phyloP scores from a whole-genome alignment of 129 eudicot genomes.

The Ambrosia artemisiifolia region DNA sequence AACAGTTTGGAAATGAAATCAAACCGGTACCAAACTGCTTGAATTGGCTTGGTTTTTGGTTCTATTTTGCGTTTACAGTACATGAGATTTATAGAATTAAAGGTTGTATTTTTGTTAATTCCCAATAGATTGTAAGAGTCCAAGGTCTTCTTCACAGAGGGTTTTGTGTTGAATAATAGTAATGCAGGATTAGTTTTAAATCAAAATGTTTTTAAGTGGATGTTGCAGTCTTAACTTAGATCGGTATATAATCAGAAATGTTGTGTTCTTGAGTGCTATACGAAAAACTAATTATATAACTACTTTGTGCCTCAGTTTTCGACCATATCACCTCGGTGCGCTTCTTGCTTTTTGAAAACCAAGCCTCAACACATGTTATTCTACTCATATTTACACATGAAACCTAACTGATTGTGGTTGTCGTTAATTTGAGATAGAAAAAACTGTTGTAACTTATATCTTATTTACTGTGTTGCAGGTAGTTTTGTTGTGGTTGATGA shows the following conservation, averaged over 20 bases:
- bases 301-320: no score
- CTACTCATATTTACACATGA: not conserved
- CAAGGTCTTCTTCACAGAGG: constrained; percentile 93
- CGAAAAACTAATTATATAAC: no score
- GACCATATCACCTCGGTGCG: no score
- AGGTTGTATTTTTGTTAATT: constrained; percentile 5
- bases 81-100: constrained; percentile 4
- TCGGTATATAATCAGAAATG: no score
- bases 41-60: no score
- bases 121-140: constrained; percentile 75
- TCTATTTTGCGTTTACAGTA: not conserved
- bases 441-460: not conserved
- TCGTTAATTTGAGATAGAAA: not conserved
- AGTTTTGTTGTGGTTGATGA: constrained; percentile 87
- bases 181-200: no score
- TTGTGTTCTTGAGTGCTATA: no score
- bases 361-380: not conserved
- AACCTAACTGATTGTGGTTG: constrained; percentile 1
- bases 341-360: no score
- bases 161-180: no score
- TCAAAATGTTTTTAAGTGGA: no score
- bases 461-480: constrained; percentile 39
- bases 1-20: not conserved
- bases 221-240: no score
- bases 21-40: not conserved